Percentiles rank a stretch among this genome's conserved stretches.
Evolutionary conservation across 192 early-diverging fungal genomes (phyloP).

Genomic region (Hyaloraphidium curvatum): DNA sequence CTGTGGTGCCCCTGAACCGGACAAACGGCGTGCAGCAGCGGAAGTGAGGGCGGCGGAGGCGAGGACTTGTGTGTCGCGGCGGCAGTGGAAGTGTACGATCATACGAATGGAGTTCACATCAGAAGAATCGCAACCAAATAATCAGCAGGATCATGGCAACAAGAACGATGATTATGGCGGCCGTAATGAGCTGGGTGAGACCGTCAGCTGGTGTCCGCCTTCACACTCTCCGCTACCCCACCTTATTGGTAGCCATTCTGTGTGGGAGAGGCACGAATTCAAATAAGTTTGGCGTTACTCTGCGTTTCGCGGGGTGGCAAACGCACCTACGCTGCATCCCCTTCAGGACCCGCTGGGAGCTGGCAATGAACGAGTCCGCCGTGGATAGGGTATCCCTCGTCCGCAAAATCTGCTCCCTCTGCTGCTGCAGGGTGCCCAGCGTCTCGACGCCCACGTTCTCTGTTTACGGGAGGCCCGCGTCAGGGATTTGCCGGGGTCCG

Average conservation of each 20-base stretch:
- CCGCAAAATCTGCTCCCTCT: conserved; percentile 75
- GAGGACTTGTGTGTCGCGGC: too few relatives aligned
- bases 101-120: too few relatives aligned
- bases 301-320: not conserved
- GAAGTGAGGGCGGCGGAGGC: too few relatives aligned
- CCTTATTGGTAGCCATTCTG: conserved; percentile 62
- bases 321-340: conserved; percentile 55
- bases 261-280: conserved; percentile 1
- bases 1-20: too few relatives aligned
- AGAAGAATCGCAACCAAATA: conserved; percentile 52
- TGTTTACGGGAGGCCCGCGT: too few relatives aligned
- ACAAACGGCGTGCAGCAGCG: too few relatives aligned
- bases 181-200: conserved; percentile 73
- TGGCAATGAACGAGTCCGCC: conserved; percentile 32
- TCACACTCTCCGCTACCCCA: too few relatives aligned
- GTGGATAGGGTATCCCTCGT: conserved; percentile 49
- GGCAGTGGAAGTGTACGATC: too few relatives aligned
- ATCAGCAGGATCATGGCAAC: conserved; percentile 67
- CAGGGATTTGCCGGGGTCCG: too few relatives aligned
- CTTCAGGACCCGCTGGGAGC: conserved; percentile 27
- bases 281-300: not conserved
- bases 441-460: conserved; percentile 72
- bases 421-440: conserved; percentile 57
- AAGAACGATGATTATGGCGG: conserved; percentile 61
- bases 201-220: too few relatives aligned